Evolutionary conservation across 202 grass and related monocot species (phyloP).

Genomic region (Panicum hallii): DNA sequence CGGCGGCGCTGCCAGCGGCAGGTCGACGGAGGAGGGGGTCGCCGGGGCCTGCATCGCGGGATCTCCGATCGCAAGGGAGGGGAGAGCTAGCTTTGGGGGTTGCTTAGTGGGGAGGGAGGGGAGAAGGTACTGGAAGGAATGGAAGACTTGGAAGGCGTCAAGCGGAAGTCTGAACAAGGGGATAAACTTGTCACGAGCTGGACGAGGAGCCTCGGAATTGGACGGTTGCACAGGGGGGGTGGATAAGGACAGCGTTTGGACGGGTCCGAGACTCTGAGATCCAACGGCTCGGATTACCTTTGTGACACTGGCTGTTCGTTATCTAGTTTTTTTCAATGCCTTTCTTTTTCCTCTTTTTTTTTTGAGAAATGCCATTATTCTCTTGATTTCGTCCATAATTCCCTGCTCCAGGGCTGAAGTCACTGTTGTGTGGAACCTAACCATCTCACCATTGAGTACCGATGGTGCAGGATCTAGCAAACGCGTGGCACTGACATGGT

Average conservation of each 20-base stretch:
- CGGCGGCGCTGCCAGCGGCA: constrained; percentile 54
- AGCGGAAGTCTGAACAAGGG: constrained; percentile 37
- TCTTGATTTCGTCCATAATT: too few species aligned
- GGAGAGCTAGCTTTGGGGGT: constrained; percentile 6
- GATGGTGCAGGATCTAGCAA: too few species aligned
- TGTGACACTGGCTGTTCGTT: not conserved
- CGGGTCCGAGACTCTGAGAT: not conserved
- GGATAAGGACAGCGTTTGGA: constrained; percentile 4
- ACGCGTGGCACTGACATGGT: too few species aligned
- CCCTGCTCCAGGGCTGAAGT: too few species aligned
- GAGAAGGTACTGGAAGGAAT: constrained; percentile 48
- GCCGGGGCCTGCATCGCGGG: constrained; percentile 63
- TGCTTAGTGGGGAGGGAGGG: not conserved
- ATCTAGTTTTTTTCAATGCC: not conserved
- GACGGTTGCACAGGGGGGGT: not conserved
- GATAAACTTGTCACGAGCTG: not conserved
- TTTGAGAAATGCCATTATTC: too few species aligned
- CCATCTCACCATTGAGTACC: too few species aligned
- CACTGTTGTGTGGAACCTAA: too few species aligned
- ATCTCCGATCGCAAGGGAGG: constrained; percentile 36
- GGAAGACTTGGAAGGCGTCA: constrained; percentile 48
- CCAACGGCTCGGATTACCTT: constrained; percentile 22
- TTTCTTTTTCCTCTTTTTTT: too few species aligned
- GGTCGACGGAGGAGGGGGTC: constrained; percentile 48
- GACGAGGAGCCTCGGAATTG: not conserved